Evolutionary conservation across 2,329 filamentous ascomycete species (phyloP).

Genomic region (Colletotrichum spaethianum): DNA sequence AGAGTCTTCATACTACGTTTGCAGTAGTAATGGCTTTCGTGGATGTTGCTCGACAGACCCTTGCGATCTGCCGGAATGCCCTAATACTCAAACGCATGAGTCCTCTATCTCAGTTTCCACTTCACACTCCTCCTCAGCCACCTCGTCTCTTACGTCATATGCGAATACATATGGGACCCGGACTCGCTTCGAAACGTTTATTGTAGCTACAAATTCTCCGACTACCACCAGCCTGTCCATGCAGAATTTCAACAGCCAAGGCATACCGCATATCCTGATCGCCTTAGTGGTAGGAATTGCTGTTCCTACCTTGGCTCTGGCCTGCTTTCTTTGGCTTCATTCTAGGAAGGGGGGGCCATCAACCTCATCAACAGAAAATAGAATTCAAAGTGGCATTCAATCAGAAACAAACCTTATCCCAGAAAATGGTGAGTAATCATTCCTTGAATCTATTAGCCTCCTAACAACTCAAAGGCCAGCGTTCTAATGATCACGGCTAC

Average conservation of each 20-base stretch:
- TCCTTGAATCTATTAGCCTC: too few relatives aligned
- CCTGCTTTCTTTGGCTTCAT: constrained; percentile 14
- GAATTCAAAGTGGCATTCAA: too few relatives aligned
- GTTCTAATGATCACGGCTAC: too few relatives aligned
- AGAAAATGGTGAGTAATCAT: too few relatives aligned
- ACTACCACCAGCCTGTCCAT: background rate
- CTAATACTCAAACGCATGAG: background rate
- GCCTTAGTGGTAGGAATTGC: background rate
- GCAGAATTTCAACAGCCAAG: background rate
- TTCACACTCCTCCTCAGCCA: background rate
- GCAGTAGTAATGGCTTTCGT: constrained; percentile 12
- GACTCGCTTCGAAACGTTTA: too few relatives aligned
- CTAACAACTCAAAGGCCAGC: too few relatives aligned
- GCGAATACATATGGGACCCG: too few relatives aligned
- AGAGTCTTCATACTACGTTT: constrained; percentile 13
- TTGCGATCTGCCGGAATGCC: constrained; percentile 1
- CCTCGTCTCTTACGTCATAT: background rate
- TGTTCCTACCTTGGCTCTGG: background rate
- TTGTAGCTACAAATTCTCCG: background rate
- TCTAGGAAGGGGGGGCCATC: background rate
- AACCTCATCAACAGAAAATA: too few relatives aligned
- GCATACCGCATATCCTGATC: background rate
- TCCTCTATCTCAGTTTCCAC: background rate
- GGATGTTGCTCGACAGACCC: background rate
- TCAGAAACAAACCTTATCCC: too few relatives aligned